phyloP scores from a whole-genome alignment of 441 rosid species.

The Jatropha multifida region DNA sequence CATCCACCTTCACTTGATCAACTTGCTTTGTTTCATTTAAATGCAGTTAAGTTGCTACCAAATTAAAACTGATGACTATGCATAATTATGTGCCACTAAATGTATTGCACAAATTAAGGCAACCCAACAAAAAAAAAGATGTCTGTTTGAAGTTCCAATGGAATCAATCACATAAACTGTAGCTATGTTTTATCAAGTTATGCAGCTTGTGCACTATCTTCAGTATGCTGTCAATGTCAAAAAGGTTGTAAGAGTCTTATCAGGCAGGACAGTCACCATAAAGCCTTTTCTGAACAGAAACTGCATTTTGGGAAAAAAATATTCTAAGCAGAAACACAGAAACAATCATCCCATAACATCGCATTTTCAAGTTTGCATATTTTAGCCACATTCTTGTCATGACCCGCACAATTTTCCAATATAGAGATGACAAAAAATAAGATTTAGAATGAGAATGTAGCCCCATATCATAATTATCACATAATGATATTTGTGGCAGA shows the following conservation, averaged over 20 bases:
- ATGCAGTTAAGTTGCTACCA: not conserved
- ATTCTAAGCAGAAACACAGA: not conserved
- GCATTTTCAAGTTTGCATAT: not conserved
- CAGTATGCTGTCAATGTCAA: not conserved
- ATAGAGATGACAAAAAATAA: not conserved
- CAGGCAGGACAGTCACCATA: not conserved
- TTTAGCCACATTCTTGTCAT: not conserved
- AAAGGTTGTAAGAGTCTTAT: not conserved
- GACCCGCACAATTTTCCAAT: not conserved
- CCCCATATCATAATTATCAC: not conserved
- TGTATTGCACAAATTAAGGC: not conserved
- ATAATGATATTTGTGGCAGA: not conserved
- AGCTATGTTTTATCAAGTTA: not conserved
- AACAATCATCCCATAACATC: not conserved
- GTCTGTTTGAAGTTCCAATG: not conserved
- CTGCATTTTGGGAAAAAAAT: not conserved
- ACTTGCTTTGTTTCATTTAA: not conserved
- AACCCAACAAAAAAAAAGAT: not conserved
- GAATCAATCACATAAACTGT: not conserved
- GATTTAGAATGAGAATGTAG: not conserved
- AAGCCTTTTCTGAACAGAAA: not conserved
- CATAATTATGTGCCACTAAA: not conserved
- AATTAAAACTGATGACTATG: not conserved
- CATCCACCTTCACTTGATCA: constrained; percentile 4
- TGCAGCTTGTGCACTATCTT: not conserved